These are phyloP conservation scores for Aspergillus nomiae DNA, from an alignment of 2,329 filamentous ascomycete species.

Conservation along the genomic window DNA sequence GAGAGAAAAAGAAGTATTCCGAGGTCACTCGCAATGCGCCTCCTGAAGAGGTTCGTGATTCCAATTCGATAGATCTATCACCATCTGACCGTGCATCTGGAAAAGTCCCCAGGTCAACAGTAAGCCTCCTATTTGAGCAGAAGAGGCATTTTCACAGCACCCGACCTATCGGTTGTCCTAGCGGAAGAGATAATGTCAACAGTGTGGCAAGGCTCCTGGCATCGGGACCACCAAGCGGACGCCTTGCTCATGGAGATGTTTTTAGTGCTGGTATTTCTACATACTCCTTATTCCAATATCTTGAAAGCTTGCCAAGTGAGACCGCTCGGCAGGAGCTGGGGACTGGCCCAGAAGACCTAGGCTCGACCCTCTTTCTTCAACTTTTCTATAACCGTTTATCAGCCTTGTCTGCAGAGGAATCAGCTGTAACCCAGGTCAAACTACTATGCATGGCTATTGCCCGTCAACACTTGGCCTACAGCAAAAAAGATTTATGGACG, in stretches of 20 bases:
- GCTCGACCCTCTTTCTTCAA: slow-evolving; percentile 46
- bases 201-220: not conserved
- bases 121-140: slow-evolving; percentile 27
- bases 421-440: slow-evolving; percentile 37
- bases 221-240: not conserved
- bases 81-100: slow-evolving; percentile 24
- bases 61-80: slow-evolving; percentile 20
- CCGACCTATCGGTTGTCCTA: slow-evolving; percentile 4
- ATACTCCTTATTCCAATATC: slow-evolving; percentile 26
- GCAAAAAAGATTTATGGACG: slow-evolving; percentile 33
- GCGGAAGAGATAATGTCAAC: not conserved
- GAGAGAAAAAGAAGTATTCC: slow-evolving; percentile 39
- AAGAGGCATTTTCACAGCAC: slow-evolving; percentile 31
- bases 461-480: slow-evolving; percentile 43
- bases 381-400: slow-evolving; percentile 41
- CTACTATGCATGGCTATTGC: slow-evolving; percentile 41
- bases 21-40: slow-evolving; percentile 23
- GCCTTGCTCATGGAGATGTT: not conserved
- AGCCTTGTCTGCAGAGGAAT: slow-evolving; percentile 28
- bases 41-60: slow-evolving; percentile 26
- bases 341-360: slow-evolving; percentile 35
- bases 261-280: slow-evolving; percentile 6
- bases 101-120: slow-evolving; percentile 17
- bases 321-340: slow-evolving; percentile 40
- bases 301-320: slow-evolving; percentile 34